A percentile compares a stretch with the other conserved stretches of the same genome.
Evolutionary conservation across 768 basidiomycete species (phyloP).

Genomic region (Termitomyces heimii): DNA sequence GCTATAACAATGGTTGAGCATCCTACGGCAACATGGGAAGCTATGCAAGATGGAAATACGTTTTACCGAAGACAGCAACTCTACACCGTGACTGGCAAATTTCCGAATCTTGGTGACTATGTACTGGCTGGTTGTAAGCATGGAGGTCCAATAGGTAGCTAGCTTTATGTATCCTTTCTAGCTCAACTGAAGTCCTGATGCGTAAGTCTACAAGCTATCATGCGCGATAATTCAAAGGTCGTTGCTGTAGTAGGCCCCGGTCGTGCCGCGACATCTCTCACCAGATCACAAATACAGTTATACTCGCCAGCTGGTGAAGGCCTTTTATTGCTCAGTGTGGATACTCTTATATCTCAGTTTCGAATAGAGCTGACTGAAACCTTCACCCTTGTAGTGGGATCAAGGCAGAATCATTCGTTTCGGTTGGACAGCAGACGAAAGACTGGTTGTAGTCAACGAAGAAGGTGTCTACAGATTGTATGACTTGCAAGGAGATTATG

Average conservation of each 20-base stretch:
- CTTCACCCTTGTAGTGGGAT: slow-evolving; percentile 67
- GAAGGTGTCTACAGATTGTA: slow-evolving; percentile 91
- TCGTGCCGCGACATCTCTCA: slow-evolving; percentile 45
- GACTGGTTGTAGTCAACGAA: slow-evolving; percentile 81
- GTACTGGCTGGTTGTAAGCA: slow-evolving; percentile 75
- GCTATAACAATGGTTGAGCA: slow-evolving; percentile 46
- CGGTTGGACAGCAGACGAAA: slow-evolving; percentile 82
- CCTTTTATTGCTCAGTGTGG: slow-evolving; percentile 65
- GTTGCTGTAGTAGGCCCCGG: slow-evolving; percentile 57
- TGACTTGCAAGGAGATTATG: slow-evolving; percentile 80
- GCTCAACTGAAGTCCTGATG: neutral
- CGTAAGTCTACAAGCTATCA: slow-evolving; percentile 52
- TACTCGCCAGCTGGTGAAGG: slow-evolving; percentile 83
- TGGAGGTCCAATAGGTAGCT: slow-evolving; percentile 84
- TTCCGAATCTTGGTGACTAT: slow-evolving; percentile 76
- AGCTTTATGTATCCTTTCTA: neutral
- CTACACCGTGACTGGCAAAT: slow-evolving; percentile 76
- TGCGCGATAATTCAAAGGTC: slow-evolving; percentile 80
- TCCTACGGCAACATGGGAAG: slow-evolving; percentile 83
- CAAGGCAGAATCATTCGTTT: slow-evolving; percentile 76
- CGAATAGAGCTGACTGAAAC: slow-evolving; percentile 12
- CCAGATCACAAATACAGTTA: slow-evolving; percentile 81
- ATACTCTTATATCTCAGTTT: slow-evolving; percentile 26
- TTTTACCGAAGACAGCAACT: slow-evolving; percentile 86
- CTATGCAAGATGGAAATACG: slow-evolving; percentile 80